These are phyloP conservation scores for Biscogniauxia marginata DNA, from an alignment of 2,329 filamentous ascomycete genomes.

Conservation along the genomic window DNA sequence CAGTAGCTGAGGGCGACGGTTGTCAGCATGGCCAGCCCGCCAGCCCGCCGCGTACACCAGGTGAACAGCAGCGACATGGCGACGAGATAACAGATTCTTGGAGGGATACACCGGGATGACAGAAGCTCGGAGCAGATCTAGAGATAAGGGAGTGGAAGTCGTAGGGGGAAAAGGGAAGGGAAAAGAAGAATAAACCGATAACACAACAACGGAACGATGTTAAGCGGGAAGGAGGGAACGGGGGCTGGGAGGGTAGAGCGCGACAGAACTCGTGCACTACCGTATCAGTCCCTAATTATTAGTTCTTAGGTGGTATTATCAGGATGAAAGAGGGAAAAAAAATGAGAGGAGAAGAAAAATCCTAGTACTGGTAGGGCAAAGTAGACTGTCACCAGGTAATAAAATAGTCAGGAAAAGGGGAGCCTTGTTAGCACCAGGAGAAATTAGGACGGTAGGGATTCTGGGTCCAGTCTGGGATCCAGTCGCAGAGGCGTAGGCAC, in stretches of 20 bases:
- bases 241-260: slow-evolving; percentile 23
- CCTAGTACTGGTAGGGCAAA: slow-evolving; percentile 19
- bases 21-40: slow-evolving; percentile 54
- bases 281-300: slow-evolving; percentile 18
- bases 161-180: slow-evolving; percentile 17
- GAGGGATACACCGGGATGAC: slow-evolving; percentile 18
- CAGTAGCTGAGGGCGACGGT: slow-evolving; percentile 52
- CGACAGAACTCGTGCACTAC: slow-evolving; percentile 19
- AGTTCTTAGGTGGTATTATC: slow-evolving; percentile 19
- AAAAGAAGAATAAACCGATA: slow-evolving; percentile 14
- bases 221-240: slow-evolving; percentile 5
- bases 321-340: slow-evolving; percentile 5
- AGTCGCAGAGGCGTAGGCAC: slow-evolving; percentile 1
- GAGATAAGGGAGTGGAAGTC: slow-evolving; percentile 14
- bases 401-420: slow-evolving; percentile 33
- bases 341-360: slow-evolving; percentile 2
- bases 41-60: slow-evolving; percentile 54
- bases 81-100: slow-evolving; percentile 22
- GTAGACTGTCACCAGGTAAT: slow-evolving; percentile 28
- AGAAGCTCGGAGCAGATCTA: slow-evolving; percentile 9
- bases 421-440: slow-evolving; percentile 25
- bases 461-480: slow-evolving; percentile 1
- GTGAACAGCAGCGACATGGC: slow-evolving; percentile 52
- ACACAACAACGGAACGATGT: slow-evolving; percentile 14
- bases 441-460: not conserved